Percentiles rank a stretch among this genome's conserved stretches.
phyloP scores from a whole-genome alignment of 1,284 basidiomycete genomes.

The Cryptococcus sp. region DNA sequence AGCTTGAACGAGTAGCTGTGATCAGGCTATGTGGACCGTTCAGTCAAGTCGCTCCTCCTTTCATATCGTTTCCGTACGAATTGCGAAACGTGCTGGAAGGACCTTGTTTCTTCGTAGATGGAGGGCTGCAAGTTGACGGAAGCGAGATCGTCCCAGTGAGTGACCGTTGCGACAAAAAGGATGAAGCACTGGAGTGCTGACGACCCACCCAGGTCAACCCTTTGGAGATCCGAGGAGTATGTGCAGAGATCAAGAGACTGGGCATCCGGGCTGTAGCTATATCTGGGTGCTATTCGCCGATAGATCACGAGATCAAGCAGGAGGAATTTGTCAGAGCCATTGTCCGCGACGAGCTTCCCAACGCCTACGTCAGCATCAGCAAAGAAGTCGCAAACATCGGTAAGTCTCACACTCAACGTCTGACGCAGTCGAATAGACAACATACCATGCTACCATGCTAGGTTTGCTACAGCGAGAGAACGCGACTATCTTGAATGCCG shows the following conservation, averaged over 20 bases:
- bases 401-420: slow-evolving; percentile 5
- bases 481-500: slow-evolving; percentile 63
- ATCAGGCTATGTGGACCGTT: slow-evolving; percentile 41
- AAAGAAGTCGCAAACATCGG: slow-evolving; percentile 46
- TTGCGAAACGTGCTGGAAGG: slow-evolving; percentile 36
- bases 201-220: no score
- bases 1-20: slow-evolving; percentile 39
- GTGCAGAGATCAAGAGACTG: slow-evolving; percentile 31
- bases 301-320: slow-evolving; percentile 35
- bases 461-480: slow-evolving; percentile 66
- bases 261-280: slow-evolving; percentile 39
- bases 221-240: slow-evolving; percentile 36
- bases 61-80: slow-evolving; percentile 38
- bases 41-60: slow-evolving; percentile 31
- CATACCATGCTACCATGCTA: background rate
- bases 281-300: slow-evolving; percentile 38
- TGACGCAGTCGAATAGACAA: no score
- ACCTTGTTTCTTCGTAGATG: slow-evolving; percentile 31
- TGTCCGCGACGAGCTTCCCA: slow-evolving; percentile 28
- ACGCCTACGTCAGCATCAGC: slow-evolving; percentile 26
- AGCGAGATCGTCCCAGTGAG: slow-evolving; percentile 26
- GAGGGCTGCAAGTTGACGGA: slow-evolving; percentile 45
- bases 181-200: slow-evolving; percentile 20
- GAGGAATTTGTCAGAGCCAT: slow-evolving; percentile 39
- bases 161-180: background rate